Base-by-base conservation (phyloP, 805 yeast genomes). In the Zygosaccharomyces bailii region DNA sequence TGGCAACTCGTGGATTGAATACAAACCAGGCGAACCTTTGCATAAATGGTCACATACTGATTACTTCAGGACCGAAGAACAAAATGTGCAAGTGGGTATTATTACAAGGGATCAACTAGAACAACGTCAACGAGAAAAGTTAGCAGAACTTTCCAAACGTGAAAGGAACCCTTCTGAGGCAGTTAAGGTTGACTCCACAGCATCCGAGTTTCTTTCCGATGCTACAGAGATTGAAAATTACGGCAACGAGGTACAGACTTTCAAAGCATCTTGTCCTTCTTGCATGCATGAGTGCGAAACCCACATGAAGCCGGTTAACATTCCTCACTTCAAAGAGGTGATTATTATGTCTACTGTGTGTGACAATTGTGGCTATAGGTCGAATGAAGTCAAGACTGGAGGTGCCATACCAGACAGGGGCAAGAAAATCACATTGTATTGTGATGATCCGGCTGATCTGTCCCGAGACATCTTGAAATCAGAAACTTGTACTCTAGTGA, bases 241-340 rank as follows among this genome's bases (percentile, higher is more conserved):
- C 57, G 76, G 76, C 43, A 87, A 86, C 55, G 99, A 93, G 66
- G 96, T 93, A 17, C 98, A 93, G 67, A 83, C 91, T 6, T 93
- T 93, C 72, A 74, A 75, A 34, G 96, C 97, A 3, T 78, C 96
- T 7, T 93, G 99, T 67, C 91, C 98, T 6, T 78, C 93, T 14
- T 93, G 99, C 67, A 41, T 51, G 41, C 78, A 74, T 54, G 77
- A 76, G 45, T 86, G 96, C 66, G 86, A 80, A 44, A 93, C 99
- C 2, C 95, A 90, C 63, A 93, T 93, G 99, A 93, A 93, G 71
- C 79, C 89, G 30, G 96, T 93, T 17, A 83, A 88, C 65, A 93
- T 93, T 54, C 99, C 99, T 16, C 98, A 93, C 69, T 93, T 93
- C 77, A 90, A 91, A 69, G 98, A 93, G 54, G 99, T 93, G 32